A percentile compares a stretch with the other conserved stretches of the same genome.
Evolutionary conservation across 2,329 filamentous ascomycete species (phyloP).

Genomic region (Trichoderma koningiopsis): DNA sequence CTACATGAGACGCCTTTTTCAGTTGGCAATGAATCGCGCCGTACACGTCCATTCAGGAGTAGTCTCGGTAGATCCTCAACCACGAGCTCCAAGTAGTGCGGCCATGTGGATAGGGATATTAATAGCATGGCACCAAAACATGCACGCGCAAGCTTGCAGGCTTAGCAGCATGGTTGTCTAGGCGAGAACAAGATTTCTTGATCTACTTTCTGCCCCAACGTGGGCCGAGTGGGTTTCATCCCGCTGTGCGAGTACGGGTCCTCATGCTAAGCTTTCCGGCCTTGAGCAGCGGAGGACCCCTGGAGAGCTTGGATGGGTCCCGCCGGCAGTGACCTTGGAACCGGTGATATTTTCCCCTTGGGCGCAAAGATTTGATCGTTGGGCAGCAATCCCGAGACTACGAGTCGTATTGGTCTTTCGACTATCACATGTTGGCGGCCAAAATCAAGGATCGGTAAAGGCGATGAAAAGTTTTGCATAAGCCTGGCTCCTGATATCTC

Average conservation of each 20-base stretch:
- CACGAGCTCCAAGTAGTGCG: not conserved
- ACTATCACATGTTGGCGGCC: not conserved
- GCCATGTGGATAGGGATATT: not conserved
- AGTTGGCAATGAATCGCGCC: not conserved
- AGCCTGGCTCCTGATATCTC: slow-evolving; percentile 18
- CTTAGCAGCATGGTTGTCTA: not conserved
- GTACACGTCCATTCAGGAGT: not conserved
- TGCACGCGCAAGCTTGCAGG: slow-evolving; percentile 8
- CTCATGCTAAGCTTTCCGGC: slow-evolving; percentile 18
- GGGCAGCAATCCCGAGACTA: slow-evolving; percentile 12
- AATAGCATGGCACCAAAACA: not conserved
- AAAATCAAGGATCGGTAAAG: not conserved
- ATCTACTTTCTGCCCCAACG: not conserved
- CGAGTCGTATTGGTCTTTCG: not conserved
- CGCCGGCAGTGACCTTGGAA: not conserved
- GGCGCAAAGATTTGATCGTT: not conserved
- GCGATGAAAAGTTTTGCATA: slow-evolving; percentile 20
- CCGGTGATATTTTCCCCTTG: not conserved
- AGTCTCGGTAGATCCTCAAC: not conserved
- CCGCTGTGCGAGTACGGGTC: not conserved
- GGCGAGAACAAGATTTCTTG: slow-evolving; percentile 3
- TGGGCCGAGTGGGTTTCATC: slow-evolving; percentile 14
- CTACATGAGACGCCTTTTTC: not conserved
- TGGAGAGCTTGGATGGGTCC: slow-evolving; percentile 11
- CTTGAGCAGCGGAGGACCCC: slow-evolving; percentile 1